Evolutionary conservation across 2,329 filamentous ascomycete species (phyloP), one percentile per base, ranked within the genome.

Genomic region (Sclerotinia spermophila): DNA sequence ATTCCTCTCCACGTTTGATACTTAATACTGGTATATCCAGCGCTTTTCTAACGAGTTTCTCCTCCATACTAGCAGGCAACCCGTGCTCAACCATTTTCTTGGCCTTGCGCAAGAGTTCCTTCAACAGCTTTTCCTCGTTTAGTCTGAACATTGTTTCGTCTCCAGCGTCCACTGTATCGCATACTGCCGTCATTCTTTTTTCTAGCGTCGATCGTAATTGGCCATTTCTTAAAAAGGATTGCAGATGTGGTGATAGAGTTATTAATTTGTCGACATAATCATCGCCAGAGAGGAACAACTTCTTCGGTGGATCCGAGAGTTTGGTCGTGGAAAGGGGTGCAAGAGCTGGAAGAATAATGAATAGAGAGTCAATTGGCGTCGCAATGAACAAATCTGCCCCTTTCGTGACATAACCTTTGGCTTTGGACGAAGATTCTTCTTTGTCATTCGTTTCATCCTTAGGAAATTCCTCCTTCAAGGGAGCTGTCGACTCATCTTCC

Each of bases 121-220:
- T 78, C 10, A 91, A 77, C 0, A 97, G 85, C 78, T 94, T 97
- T 19, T 84, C 82, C 76, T 92, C 86, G 75, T 85, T 96, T 35
- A 97, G 82, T 19, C 93, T 88, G 80, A 92, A 97, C 92, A 97
- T 93, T 69, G 82, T 87, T 80, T 97, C 94, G 72, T 92, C 92
- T 21, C 91, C 92, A 0, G 92, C 92, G 45, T 96, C 91, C 17
- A 96, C 91, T 0, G 86, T 90, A 76, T 97, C 94, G 81, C 94
- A 97, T 7, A 96, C 84, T 1, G 83, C 84, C 2, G 83, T 85
- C 82, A 97, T 89, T 48, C 93, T 86, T 17, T 84, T 81, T 77
- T 92, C 88, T 0, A 96, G 79, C 44, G 85, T 81, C 3, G 74
- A 79, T 72, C 83, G 84, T 77, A 83, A 71, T 13, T 70, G 71